Conservation (phyloP, 202 grass and related monocot species). For the Hordeum pubiflorum region DNA sequence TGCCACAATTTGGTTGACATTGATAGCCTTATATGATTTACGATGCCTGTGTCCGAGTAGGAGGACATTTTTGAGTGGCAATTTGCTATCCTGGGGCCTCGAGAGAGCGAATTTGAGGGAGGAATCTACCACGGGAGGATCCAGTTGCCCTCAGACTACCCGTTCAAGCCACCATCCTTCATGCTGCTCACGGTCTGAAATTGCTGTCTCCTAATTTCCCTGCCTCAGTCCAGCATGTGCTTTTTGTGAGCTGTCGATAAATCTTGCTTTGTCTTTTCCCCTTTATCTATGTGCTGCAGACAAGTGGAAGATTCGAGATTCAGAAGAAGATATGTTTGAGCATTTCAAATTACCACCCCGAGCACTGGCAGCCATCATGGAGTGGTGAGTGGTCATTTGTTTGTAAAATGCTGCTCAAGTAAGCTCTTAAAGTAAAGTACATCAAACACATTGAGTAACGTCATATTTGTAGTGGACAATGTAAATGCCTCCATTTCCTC, state of each 20-base stretch:
- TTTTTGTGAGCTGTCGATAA: constrained; percentile 5
- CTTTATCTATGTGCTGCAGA: constrained; percentile 42
- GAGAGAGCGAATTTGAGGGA: constrained; percentile 92
- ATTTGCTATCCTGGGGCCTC: constrained; percentile 81
- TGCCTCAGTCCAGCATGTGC: neutral
- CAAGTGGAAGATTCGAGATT: constrained; percentile 92
- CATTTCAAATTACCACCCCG: constrained; percentile 98
- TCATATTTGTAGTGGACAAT: constrained; percentile 27
- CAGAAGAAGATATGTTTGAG: constrained; percentile 99
- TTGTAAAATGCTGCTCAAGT: constrained; percentile 13
- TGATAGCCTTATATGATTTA: neutral
- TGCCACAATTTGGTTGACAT: neutral
- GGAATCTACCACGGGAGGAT: constrained; percentile 96
- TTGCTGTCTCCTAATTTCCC: neutral
- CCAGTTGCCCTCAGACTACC: constrained; percentile 87
- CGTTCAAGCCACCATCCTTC: constrained; percentile 96
- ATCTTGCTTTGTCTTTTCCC: neutral
- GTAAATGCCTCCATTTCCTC: neutral
- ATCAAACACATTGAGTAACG: constrained; percentile 8
- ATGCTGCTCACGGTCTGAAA: constrained; percentile 72
- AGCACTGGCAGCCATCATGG: constrained; percentile 99
- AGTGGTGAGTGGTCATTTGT: constrained; percentile 56
- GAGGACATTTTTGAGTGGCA: constrained; percentile 99
- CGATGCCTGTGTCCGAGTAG: constrained; percentile 27
- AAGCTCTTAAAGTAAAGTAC: neutral